Base-by-base conservation (phyloP, 2,329 filamentous ascomycete species). In the Aspergillus udagawae region DNA sequence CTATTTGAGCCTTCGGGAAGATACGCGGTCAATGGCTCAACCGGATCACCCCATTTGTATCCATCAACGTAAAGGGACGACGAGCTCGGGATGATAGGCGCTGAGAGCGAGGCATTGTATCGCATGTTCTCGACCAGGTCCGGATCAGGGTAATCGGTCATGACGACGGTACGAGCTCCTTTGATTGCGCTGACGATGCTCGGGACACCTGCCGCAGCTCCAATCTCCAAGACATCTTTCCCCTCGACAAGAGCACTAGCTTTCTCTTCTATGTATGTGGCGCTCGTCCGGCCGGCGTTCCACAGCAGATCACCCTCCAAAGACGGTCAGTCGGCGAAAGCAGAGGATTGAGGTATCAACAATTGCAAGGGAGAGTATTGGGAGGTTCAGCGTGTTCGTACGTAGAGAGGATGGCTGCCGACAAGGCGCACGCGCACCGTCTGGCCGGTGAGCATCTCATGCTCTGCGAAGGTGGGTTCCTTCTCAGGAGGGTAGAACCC, bases 111-210 rank as follows among this genome's bases (percentile, higher is more conserved):
- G 58, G 95, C 86, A 71, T 97, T 97, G 72, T 85, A 83, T 65
- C 83, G 82, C 74, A 97, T 86, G 67, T 91, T 95, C 21, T 83
- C 80, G 25, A 97, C 81, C n/a, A 97, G 80, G 23, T 95, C 91
- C 44, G 82, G 80, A 72, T 97, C 92, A 0, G 91, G 91, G 71
- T 91, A 97, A 73, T 97, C 92, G 7, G 92, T 96, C 65, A 93
- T 86, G 9, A 97, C 88, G 29, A 75, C 85, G 53, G 79, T 83
- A 51, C 73, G 74, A 2, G 92, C 92, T 14, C 89, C 90, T 42
- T 88, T 81, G 35, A 89, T 79, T 0, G 88, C 88, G 64, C 87
- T 88, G 35, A 94, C 85, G 10, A 97, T 83, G 69, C 88, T 89
- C 0, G 92, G 91, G 41, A 97, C 81, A 0, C 92, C 93, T 0